Conservation (phyloP, 306 rosid species). For the Trifolium pratense region DNA sequence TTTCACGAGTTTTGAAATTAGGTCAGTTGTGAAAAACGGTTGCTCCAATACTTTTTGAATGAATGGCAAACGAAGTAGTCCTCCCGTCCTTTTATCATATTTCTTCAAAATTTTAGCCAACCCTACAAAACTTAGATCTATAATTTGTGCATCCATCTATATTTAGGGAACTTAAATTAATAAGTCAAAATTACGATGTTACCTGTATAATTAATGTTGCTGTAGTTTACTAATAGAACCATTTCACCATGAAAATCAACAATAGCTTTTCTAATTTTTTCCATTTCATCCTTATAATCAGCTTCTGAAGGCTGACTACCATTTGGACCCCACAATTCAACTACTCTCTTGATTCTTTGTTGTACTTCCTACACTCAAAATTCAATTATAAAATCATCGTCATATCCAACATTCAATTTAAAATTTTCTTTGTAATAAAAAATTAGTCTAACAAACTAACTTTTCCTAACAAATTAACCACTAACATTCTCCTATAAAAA, state of each 20-base stretch:
- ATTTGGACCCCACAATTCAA: slow-evolving; percentile 64
- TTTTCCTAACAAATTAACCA: too few species aligned
- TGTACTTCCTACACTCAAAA: slow-evolving; percentile 63
- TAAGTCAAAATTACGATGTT: background rate
- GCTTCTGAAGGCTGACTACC: slow-evolving; percentile 57
- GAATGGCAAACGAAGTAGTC: slow-evolving; percentile 70
- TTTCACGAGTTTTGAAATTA: slow-evolving; percentile 78
- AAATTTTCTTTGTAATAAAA: too few species aligned
- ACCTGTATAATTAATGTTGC: slow-evolving; percentile 93
- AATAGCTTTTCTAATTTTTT: slow-evolving; percentile 69
- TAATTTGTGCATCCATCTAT: background rate
- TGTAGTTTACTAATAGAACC: slow-evolving; percentile 86
- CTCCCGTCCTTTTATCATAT: slow-evolving; percentile 86
- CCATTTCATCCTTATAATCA: slow-evolving; percentile 59
- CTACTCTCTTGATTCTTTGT: slow-evolving; percentile 62
- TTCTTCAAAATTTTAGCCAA: slow-evolving; percentile 89
- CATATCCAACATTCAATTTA: background rate
- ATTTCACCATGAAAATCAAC: slow-evolving; percentile 96
- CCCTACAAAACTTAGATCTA: slow-evolving; percentile 49
- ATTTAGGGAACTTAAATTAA: background rate
- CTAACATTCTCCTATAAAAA: too few species aligned
- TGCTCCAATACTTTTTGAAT: slow-evolving; percentile 77
- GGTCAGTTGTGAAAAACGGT: slow-evolving; percentile 81
- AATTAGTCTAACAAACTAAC: too few species aligned
- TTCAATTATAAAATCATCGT: background rate